Evolutionary conservation across 176 grass and related monocot genomes (phyloP), one percentile per base, ranked within the genome.

Genomic region (Oryza longistaminata): DNA sequence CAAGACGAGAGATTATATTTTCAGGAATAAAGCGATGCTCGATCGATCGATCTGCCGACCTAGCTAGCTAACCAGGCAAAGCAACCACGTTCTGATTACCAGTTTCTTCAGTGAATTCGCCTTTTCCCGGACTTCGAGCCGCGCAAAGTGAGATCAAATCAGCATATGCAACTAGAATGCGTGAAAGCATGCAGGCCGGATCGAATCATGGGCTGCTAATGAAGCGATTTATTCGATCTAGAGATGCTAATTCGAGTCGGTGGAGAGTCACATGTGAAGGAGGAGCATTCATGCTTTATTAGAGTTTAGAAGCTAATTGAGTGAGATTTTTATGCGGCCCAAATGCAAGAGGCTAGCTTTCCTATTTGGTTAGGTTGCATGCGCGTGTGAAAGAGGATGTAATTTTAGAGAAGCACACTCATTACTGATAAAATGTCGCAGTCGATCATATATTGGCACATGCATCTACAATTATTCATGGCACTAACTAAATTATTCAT

Each of bases 51-150:
- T 19, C 52, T 55, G 76, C 69, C 87, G 81, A 77, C 61, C 76
- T 78, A 85, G 43, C 76, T 78, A 85, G 43, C 43, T 84, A 55
- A 19, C 52, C 19, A 55, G 16, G 16, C 5, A 55, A 55, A 55
- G 52, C 52, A 67, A 71, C 65, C 70, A 85, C 70, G 49, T 31
- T 70, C 25, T 68, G 73, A 35, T 79, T 31, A 55, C 52, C 19
- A 19, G 16, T 55, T 55, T 19, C 16, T 17, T 55, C 52, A 21
- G 52, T 55, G 6, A 64, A 9, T 50, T 64, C 40, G 0, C 69
- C 68, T 64, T 81, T 50, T 31, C 29, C 65, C 71, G 64, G 71
- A 13, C 71, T 76, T 85, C 77, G 71, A 81, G 82, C 77, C 37
- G 11, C 13, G 60, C 33, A 60, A 79, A 55, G 15, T 19, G 16